Evolutionary conservation across 176 grass and related monocot genomes (phyloP).

Genomic region (Phragmites australis): DNA sequence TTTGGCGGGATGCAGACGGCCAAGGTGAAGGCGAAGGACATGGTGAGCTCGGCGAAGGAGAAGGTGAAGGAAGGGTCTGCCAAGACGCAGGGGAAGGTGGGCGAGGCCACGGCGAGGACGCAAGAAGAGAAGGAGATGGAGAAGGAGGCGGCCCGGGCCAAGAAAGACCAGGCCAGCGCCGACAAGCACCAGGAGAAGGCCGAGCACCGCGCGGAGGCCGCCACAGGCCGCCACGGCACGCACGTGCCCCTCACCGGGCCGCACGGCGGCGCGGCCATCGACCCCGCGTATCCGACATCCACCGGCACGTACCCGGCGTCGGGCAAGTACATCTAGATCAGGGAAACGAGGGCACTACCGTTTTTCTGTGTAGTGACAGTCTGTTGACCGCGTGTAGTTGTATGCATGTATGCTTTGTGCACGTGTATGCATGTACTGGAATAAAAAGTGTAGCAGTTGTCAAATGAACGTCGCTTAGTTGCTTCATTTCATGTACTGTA

Average conservation of each 20-base stretch:
- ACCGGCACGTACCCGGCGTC: constrained; percentile 30
- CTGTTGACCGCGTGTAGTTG: background rate
- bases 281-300: constrained; percentile 28
- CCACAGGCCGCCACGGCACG: constrained; percentile 31
- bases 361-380: constrained; percentile 1
- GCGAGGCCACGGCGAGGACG: constrained; percentile 41
- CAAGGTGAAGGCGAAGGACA: constrained; percentile 65
- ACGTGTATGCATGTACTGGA: background rate
- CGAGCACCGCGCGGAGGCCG: constrained; percentile 46
- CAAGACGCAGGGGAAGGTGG: constrained; percentile 45
- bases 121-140: constrained; percentile 51
- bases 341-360: background rate
- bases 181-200: constrained; percentile 68
- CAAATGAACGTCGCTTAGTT: background rate
- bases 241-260: constrained; percentile 44
- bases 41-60: constrained; percentile 58
- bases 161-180: constrained; percentile 50
- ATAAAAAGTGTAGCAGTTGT: constrained; percentile 27
- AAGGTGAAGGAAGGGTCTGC: constrained; percentile 53
- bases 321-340: constrained; percentile 29
- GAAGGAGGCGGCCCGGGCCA: constrained; percentile 41
- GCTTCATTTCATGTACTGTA: background rate
- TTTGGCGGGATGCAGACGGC: constrained; percentile 42
- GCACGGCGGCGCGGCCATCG: constrained; percentile 5
- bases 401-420: constrained; percentile 14